These are phyloP conservation scores for Rhipidocladum racemiflorum DNA, from an alignment of 176 grass and related monocot genomes.

Conservation along the genomic window DNA sequence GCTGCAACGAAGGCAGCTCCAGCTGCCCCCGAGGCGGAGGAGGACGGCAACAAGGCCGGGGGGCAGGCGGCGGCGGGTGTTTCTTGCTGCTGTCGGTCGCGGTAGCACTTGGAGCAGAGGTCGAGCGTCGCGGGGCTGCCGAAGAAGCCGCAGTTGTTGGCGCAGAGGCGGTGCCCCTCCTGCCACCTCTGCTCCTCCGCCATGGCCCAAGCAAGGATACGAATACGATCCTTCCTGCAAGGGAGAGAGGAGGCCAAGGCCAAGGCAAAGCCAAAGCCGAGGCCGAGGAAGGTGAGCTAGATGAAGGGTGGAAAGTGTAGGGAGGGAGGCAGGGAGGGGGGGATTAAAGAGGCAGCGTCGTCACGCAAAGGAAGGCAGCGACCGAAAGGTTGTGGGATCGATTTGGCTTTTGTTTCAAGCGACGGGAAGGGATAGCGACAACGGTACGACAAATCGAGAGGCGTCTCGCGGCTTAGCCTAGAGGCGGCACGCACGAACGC, in stretches of 20 bases:
- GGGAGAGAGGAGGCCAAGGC: too few relatives aligned
- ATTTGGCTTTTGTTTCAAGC: constrained; percentile 47
- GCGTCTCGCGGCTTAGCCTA: not conserved
- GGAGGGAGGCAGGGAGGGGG: not conserved
- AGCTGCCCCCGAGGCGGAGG: not conserved
- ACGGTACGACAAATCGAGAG: constrained; percentile 21
- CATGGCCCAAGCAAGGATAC: not conserved
- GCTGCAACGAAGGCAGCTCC: not conserved
- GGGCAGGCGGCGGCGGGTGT: not conserved
- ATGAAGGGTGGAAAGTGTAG: not conserved
- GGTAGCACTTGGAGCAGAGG: constrained; percentile 54
- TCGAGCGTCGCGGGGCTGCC: constrained; percentile 38
- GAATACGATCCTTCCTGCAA: too few relatives aligned
- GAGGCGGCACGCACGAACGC: too few relatives aligned
- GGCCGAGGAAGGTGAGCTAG: not conserved
- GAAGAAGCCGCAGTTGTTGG: constrained; percentile 48
- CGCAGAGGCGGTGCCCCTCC: constrained; percentile 42
- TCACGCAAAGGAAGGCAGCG: constrained; percentile 13
- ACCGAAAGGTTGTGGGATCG: constrained; percentile 22
- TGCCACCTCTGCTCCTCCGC: constrained; percentile 44
- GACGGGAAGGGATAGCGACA: constrained; percentile 39
- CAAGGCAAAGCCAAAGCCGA: not conserved
- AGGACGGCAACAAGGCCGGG: not conserved
- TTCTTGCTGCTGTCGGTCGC: not conserved
- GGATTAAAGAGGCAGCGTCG: constrained; percentile 31